Conservation (phyloP, 306 rosid species). For the Citrullus amarus region DNA sequence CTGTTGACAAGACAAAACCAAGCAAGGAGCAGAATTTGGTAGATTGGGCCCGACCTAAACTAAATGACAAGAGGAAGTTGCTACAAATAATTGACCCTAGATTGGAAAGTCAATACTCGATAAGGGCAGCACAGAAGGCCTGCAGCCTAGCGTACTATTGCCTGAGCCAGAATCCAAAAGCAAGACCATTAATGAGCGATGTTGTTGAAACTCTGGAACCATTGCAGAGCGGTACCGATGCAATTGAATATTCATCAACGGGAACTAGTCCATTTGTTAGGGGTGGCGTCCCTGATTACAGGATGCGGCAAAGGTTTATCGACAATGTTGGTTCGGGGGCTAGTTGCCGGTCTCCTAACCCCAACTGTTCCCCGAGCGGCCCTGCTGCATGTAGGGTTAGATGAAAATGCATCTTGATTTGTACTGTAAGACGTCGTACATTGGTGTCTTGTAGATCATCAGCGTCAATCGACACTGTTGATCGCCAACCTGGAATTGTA, state of each 20-base stretch:
- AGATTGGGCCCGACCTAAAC: constrained; percentile 98
- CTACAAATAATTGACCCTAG: constrained; percentile 89
- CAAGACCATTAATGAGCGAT: constrained; percentile 98
- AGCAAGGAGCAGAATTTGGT: constrained; percentile 93
- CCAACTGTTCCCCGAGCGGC: constrained; percentile 71
- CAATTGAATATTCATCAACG: constrained; percentile 43
- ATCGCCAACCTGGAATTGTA: neutral
- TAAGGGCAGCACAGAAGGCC: constrained; percentile 96
- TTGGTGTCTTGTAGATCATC: constrained; percentile 4
- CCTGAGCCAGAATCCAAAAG: constrained; percentile 96
- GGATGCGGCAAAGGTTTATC: constrained; percentile 60
- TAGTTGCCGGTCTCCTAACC: constrained; percentile 79
- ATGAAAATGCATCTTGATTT: constrained; percentile 29
- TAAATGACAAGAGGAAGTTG: constrained; percentile 93
- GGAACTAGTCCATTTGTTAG: constrained; percentile 43
- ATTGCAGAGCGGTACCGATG: constrained; percentile 57
- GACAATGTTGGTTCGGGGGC: constrained; percentile 72
- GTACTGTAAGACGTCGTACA: neutral
- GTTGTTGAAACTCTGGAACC: constrained; percentile 98
- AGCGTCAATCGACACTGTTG: neutral
- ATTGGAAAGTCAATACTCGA: constrained; percentile 88
- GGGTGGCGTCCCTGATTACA: constrained; percentile 53
- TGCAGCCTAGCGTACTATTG: constrained; percentile 99
- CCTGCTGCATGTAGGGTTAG: constrained; percentile 82
- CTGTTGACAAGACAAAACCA: constrained; percentile 94